Conservation (phyloP, 768 basidiomycete species). For the Podaxis sp. region DNA sequence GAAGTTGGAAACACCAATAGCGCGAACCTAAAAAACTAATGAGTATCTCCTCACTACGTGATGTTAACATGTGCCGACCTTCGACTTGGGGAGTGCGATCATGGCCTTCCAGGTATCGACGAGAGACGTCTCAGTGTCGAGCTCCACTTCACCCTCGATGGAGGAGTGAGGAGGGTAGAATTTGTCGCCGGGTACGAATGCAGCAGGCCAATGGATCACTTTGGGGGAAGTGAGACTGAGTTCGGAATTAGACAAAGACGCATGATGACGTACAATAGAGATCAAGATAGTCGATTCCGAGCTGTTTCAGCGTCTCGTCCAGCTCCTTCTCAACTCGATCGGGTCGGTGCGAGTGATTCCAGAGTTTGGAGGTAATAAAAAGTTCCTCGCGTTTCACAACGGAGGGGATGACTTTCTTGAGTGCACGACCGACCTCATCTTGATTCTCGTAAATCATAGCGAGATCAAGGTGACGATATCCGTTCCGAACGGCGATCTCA, state of each 20-base stretch:
- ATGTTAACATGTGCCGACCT: conserved; percentile 35
- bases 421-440: conserved; percentile 66
- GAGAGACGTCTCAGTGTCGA: conserved; percentile 58
- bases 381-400: conserved; percentile 79
- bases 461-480: conserved; percentile 83
- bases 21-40: conserved; percentile 41
- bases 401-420: conserved; percentile 72
- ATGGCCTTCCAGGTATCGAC: conserved; percentile 83
- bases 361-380: conserved; percentile 79
- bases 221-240: not conserved
- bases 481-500: conserved; percentile 66
- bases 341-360: conserved; percentile 72
- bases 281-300: conserved; percentile 76
- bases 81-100: conserved; percentile 65
- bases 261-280: conserved; percentile 55
- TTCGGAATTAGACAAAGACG: not conserved
- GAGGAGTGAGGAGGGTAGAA: conserved; percentile 48
- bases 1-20: conserved; percentile 85
- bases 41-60: not conserved
- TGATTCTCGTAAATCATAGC: conserved; percentile 81
- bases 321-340: conserved; percentile 67
- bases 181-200: conserved; percentile 56
- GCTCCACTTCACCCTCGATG: conserved; percentile 39
- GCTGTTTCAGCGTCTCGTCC: conserved; percentile 67
- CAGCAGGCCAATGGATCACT: conserved; percentile 82